Conservation (phyloP, 1,284 basidiomycete species). For the Anthracocystis panici-leucophaei region DNA sequence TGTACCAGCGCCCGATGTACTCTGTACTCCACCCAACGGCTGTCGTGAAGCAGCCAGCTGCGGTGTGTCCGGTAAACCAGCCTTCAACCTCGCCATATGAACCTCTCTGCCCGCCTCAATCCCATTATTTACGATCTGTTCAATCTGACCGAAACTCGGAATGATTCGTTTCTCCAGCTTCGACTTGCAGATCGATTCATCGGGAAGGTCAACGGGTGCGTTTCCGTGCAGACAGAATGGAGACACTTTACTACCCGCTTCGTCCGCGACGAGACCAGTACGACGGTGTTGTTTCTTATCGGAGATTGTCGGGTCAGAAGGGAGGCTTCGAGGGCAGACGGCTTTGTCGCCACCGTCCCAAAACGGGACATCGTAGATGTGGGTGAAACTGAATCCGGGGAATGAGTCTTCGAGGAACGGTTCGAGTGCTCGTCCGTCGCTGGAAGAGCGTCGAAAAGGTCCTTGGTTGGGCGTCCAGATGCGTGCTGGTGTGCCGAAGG, state of each 20-base stretch:
- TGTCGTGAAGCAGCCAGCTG: background rate
- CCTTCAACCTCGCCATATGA: background rate
- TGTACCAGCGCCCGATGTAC: too few relatives aligned
- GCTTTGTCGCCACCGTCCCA: constrained; percentile 37
- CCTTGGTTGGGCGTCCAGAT: constrained; percentile 34
- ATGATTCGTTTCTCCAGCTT: background rate
- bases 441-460: constrained; percentile 12
- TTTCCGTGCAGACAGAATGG: constrained; percentile 30
- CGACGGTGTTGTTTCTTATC: background rate
- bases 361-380: constrained; percentile 21
- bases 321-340: constrained; percentile 6
- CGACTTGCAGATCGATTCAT: constrained; percentile 2
- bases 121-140: constrained; percentile 9
- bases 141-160: constrained; percentile 5
- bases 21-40: background rate
- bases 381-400: constrained; percentile 21
- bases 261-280: background rate
- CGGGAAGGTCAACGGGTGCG: constrained; percentile 5
- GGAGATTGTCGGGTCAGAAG: background rate
- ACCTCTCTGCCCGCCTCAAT: constrained; percentile 8
- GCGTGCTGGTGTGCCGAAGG: constrained; percentile 19
- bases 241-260: background rate
- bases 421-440: constrained; percentile 10
- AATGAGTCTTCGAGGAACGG: constrained; percentile 18
- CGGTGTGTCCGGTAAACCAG: background rate